phyloP scores from a whole-genome alignment of 495 filamentous ascomycete species.

The Tuber borchii region DNA sequence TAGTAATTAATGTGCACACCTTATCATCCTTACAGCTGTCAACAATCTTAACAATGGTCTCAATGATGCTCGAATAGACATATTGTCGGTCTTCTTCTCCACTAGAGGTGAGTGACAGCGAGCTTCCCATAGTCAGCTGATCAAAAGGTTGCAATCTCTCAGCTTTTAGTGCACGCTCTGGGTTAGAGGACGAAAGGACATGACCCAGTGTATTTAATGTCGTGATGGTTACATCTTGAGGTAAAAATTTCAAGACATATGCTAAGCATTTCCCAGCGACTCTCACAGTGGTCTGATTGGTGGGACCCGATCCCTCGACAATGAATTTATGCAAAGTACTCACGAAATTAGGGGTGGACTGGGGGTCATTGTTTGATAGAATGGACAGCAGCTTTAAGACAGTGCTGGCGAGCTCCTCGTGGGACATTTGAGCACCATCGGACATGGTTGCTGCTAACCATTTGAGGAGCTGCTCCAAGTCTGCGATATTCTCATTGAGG shows the following conservation, averaged over 20 bases:
- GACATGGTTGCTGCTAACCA: slow-evolving; percentile 78
- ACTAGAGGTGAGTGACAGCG: slow-evolving; percentile 63
- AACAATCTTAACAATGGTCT: slow-evolving; percentile 83
- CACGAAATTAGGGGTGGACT: slow-evolving; percentile 61
- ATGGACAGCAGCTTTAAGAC: slow-evolving; percentile 77
- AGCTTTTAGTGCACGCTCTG: slow-evolving; percentile 45
- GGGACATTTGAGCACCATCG: slow-evolving; percentile 73
- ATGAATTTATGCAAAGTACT: slow-evolving; percentile 78
- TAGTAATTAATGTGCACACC: slow-evolving; percentile 18
- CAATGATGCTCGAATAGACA: slow-evolving; percentile 72
- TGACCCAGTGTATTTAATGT: slow-evolving; percentile 93
- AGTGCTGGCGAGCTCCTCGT: slow-evolving; percentile 62
- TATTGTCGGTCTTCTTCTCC: slow-evolving; percentile 66
- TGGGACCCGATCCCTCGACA: slow-evolving; percentile 65
- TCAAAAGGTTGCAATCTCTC: slow-evolving; percentile 40
- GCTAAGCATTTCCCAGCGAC: slow-evolving; percentile 77
- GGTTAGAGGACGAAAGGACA: slow-evolving; percentile 63
- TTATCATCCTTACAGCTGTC: slow-evolving; percentile 75
- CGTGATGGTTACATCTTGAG: slow-evolving; percentile 88
- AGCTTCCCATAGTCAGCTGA: slow-evolving; percentile 56
- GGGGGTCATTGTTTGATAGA: slow-evolving; percentile 63
- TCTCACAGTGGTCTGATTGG: slow-evolving; percentile 56
- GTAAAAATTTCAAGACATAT: slow-evolving; percentile 67
- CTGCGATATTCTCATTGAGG: slow-evolving; percentile 69
- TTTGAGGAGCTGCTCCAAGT: slow-evolving; percentile 68